Evolutionary conservation across 192 early-diverging fungal species (phyloP).

Genomic region (Globomyces pollinis-pini): DNA sequence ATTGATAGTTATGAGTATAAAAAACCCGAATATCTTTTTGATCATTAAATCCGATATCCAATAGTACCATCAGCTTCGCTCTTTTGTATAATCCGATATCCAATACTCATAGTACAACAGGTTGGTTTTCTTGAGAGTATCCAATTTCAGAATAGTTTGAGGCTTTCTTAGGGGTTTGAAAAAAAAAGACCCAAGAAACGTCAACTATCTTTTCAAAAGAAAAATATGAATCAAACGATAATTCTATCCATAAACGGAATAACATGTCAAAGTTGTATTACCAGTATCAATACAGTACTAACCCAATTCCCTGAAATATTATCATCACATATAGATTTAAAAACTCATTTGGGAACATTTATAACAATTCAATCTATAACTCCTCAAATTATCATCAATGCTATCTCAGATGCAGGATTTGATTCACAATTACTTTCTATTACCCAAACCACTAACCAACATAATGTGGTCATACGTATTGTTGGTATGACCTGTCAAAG

Average conservation of each 20-base stretch:
- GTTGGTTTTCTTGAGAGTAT: too few species aligned
- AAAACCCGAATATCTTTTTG: too few species aligned
- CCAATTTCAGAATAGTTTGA: too few species aligned
- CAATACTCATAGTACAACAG: too few species aligned
- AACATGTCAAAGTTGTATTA: constrained; percentile 78
- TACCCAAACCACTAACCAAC: background rate
- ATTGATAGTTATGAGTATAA: too few species aligned
- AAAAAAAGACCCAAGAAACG: too few species aligned
- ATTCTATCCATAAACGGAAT: constrained; percentile 53
- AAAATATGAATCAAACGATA: too few species aligned
- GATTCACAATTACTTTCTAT: constrained; percentile 33
- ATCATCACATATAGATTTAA: constrained; percentile 46
- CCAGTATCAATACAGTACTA: constrained; percentile 57
- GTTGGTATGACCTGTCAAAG: constrained; percentile 75
- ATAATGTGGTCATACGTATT: constrained; percentile 11
- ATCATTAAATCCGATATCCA: too few species aligned
- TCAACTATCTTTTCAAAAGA: too few species aligned
- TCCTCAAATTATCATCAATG: constrained; percentile 37
- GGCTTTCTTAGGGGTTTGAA: too few species aligned
- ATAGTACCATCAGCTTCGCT: too few species aligned
- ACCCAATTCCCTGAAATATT: constrained; percentile 41
- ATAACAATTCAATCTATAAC: constrained; percentile 29
- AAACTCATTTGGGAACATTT: constrained; percentile 43
- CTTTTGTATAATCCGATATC: too few species aligned
- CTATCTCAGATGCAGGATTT: constrained; percentile 66